Conservation (phyloP, 495 filamentous ascomycete species). For the Aspergillus cavernicola region DNA sequence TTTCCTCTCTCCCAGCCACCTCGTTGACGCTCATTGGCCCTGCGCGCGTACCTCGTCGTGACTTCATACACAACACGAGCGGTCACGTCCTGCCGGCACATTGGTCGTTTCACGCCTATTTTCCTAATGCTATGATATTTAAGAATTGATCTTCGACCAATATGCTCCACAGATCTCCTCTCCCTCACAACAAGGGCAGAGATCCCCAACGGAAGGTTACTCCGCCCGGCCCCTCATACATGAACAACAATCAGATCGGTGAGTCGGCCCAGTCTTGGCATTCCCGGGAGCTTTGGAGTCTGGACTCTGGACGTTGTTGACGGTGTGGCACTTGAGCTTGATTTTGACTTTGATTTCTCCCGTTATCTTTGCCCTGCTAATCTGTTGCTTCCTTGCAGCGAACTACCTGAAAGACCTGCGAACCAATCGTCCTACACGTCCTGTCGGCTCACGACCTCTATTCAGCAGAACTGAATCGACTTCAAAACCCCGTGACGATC, state of each 20-base stretch:
- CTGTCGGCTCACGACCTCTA: conserved; percentile 75
- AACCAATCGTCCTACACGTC: conserved; percentile 69
- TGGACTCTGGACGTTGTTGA: too few relatives aligned
- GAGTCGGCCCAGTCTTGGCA: conserved; percentile 35
- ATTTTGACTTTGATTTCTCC: not conserved
- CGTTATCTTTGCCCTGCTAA: too few relatives aligned
- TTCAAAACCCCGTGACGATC: conserved; percentile 30
- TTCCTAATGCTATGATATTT: conserved; percentile 13
- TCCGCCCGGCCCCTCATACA: conserved; percentile 73
- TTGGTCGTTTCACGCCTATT: conserved; percentile 15
- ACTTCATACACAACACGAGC: conserved; percentile 11
- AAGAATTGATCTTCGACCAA: not conserved
- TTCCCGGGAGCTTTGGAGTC: too few relatives aligned
- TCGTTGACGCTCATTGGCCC: conserved; percentile 19
- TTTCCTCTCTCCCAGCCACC: conserved; percentile 20
- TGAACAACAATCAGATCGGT: conserved; percentile 88
- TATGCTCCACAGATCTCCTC: conserved; percentile 37
- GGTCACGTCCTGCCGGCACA: conserved; percentile 13
- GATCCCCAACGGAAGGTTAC: conserved; percentile 57
- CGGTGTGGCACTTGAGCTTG: conserved; percentile 13
- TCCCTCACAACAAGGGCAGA: conserved; percentile 26
- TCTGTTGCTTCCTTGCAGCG: conserved; percentile 47
- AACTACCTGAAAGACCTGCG: conserved; percentile 78
- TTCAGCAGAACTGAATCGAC: conserved; percentile 47
- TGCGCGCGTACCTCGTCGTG: conserved; percentile 12